Conservation (phyloP, 2,329 filamentous ascomycete genomes). For the Xylaria polymorpha region DNA sequence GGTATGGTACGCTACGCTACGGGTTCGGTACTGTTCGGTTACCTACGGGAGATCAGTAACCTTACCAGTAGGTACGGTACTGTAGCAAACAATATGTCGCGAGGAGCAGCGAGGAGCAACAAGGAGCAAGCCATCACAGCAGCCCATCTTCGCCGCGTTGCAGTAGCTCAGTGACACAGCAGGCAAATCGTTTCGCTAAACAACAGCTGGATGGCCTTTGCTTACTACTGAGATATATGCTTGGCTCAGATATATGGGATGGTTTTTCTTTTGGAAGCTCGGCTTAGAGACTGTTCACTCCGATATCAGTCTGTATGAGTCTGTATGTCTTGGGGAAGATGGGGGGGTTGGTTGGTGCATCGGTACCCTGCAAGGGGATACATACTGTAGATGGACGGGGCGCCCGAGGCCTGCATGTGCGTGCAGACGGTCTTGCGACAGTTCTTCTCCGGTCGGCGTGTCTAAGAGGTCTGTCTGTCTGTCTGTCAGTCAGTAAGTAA, state of each 20-base stretch:
- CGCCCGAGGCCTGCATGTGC: constrained; percentile 30
- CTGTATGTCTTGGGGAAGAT: constrained; percentile 23
- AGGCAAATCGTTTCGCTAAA: constrained; percentile 30
- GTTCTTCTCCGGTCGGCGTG: constrained; percentile 26
- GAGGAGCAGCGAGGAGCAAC: constrained; percentile 41
- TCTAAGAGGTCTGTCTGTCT: background rate
- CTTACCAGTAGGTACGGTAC: too few relatives aligned
- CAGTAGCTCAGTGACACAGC: constrained; percentile 36
- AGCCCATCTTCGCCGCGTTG: constrained; percentile 27
- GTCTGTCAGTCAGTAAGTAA: background rate
- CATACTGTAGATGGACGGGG: constrained; percentile 21
- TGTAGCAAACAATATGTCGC: constrained; percentile 40
- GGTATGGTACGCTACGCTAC: background rate
- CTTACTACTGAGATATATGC: background rate
- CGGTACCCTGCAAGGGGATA: constrained; percentile 27
- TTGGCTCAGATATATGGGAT: constrained; percentile 6
- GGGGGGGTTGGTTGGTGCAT: constrained; percentile 21
- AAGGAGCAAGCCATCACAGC: too few relatives aligned
- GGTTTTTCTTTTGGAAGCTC: constrained; percentile 10
- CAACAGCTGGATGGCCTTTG: constrained; percentile 3
- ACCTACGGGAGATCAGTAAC: constrained; percentile 37
- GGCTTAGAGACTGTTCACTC: constrained; percentile 15
- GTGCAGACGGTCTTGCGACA: constrained; percentile 28
- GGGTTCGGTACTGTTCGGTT: constrained; percentile 7
- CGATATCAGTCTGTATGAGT: background rate